phyloP scores from a whole-genome alignment of 2,329 filamentous ascomycete species.

The Colletotrichum somersetense region DNA sequence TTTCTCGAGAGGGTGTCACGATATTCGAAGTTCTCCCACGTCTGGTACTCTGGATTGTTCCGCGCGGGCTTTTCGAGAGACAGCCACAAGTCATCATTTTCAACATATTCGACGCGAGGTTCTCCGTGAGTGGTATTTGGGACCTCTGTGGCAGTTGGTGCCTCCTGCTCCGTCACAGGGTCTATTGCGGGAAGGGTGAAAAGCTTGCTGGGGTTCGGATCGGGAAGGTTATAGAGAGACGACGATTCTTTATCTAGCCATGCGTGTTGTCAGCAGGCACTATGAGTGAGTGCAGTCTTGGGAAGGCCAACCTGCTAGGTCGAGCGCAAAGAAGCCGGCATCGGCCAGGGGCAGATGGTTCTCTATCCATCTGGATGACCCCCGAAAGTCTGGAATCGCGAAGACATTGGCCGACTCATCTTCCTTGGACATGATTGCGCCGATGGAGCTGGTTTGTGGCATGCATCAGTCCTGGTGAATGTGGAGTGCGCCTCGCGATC shows the following conservation, averaged over 20 bases:
- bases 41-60: slow-evolving; percentile 63
- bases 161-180: slow-evolving; percentile 42
- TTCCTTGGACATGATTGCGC: slow-evolving; percentile 54
- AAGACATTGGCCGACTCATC: slow-evolving; percentile 69
- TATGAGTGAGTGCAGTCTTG: slow-evolving; percentile 40
- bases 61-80: slow-evolving; percentile 50
- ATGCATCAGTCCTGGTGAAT: not conserved
- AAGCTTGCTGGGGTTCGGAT: slow-evolving; percentile 51
- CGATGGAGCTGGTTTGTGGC: not conserved
- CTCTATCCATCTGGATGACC: slow-evolving; percentile 64
- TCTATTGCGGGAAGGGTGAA: slow-evolving; percentile 55
- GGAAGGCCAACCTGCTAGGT: slow-evolving; percentile 51
- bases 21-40: slow-evolving; percentile 77
- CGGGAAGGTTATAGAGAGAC: slow-evolving; percentile 32
- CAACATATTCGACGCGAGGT: slow-evolving; percentile 38
- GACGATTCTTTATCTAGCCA: slow-evolving; percentile 14
- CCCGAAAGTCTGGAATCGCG: slow-evolving; percentile 72
- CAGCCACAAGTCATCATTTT: slow-evolving; percentile 62
- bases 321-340: slow-evolving; percentile 59
- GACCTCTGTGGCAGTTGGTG: slow-evolving; percentile 3
- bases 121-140: slow-evolving; percentile 41
- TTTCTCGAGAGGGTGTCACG: slow-evolving; percentile 53
- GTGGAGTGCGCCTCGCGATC: slow-evolving; percentile 1
- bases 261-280: not conserved
- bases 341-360: slow-evolving; percentile 45